Base-by-base conservation (phyloP, 768 basidiomycete genomes). In the Piloderma croceum region DNA sequence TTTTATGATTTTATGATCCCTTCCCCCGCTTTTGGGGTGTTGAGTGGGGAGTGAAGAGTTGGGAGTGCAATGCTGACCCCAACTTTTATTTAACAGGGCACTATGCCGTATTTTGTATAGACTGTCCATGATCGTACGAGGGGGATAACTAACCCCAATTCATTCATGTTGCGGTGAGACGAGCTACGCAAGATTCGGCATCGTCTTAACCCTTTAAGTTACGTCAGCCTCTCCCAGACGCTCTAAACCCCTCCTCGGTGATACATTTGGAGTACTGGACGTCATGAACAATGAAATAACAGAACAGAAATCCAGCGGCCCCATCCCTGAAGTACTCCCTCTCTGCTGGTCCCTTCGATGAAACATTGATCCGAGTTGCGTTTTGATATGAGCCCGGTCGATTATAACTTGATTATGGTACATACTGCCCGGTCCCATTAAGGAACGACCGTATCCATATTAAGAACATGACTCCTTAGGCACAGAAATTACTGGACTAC, bases 31-130 rank as follows among this genome's bases (percentile, higher is more conserved):
- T 12, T n/a, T 24, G 20, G 9, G 22, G 24, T 29, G 19, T 36
- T 42, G 23, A n/a, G n/a, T n/a, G n/a, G n/a, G n/a, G n/a, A n/a
- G n/a, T n/a, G n/a, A n/a, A n/a, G n/a, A n/a, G n/a, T n/a, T n/a
- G n/a, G n/a, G n/a, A n/a, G n/a, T n/a, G n/a, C n/a, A n/a, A n/a
- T n/a, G n/a, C n/a, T n/a, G n/a, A n/a, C n/a, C n/a, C 43, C 38
- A 10, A 24, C 19, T 25, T 24, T 7, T 34, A 11, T 24, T 34
- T 42, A 34, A n/a, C 49, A 77, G 76, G 72, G 60, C 33, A 69
- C 69, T 38, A 75, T 79, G 64, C 71, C 70, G 15, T 76, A 76
- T 56, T 76, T 76, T 57, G 73, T 75, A 32, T 75, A 29, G 27
- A 9, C 27, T 15, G 15, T 29, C 10, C 27, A 15, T 29, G 27